Evolutionary conservation across 805 yeast species (phyloP).

Genomic region (Saccharomycopsis capsularis): DNA sequence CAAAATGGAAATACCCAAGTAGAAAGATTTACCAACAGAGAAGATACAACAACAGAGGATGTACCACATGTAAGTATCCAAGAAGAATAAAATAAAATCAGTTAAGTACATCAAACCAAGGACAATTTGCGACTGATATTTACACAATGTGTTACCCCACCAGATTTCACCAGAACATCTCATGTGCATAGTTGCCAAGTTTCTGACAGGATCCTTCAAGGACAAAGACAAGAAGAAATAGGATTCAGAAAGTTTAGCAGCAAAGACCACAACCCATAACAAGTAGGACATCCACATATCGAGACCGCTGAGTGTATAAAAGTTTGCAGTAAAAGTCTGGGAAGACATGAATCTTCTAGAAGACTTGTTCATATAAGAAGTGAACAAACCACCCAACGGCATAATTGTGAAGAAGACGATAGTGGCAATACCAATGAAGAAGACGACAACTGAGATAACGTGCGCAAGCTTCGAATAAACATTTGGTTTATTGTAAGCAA

Average conservation of each 20-base stretch:
- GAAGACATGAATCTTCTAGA: slow-evolving; percentile 87
- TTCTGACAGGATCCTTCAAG: slow-evolving; percentile 90
- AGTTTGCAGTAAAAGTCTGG: slow-evolving; percentile 92
- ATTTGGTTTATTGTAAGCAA: slow-evolving; percentile 68
- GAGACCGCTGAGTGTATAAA: slow-evolving; percentile 70
- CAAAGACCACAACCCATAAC: slow-evolving; percentile 83
- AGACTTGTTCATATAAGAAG: slow-evolving; percentile 80
- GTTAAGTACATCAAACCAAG: slow-evolving; percentile 90
- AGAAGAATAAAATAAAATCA: slow-evolving; percentile 90
- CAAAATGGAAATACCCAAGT: slow-evolving; percentile 96
- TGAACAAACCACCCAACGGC: slow-evolving; percentile 96
- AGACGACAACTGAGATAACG: slow-evolving; percentile 76
- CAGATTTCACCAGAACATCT: slow-evolving; percentile 95
- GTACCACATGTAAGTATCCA: slow-evolving; percentile 99
- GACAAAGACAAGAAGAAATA: slow-evolving; percentile 87
- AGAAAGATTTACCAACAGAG: slow-evolving; percentile 96
- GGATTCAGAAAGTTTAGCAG: slow-evolving; percentile 85
- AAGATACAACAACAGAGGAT: slow-evolving; percentile 89
- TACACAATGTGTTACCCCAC: slow-evolving; percentile 64
- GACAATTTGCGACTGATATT: slow-evolving; percentile 80
- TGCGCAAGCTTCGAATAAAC: slow-evolving; percentile 65
- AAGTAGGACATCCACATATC: slow-evolving; percentile 96
- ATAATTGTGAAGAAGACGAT: slow-evolving; percentile 80
- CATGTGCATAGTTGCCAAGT: slow-evolving; percentile 75
- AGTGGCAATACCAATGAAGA: slow-evolving; percentile 82